Percentiles rank a stretch among this genome's conserved stretches.
These are phyloP conservation scores for Crithidia bombi DNA, from an alignment of 208 protist species.

Conservation along the genomic window DNA sequence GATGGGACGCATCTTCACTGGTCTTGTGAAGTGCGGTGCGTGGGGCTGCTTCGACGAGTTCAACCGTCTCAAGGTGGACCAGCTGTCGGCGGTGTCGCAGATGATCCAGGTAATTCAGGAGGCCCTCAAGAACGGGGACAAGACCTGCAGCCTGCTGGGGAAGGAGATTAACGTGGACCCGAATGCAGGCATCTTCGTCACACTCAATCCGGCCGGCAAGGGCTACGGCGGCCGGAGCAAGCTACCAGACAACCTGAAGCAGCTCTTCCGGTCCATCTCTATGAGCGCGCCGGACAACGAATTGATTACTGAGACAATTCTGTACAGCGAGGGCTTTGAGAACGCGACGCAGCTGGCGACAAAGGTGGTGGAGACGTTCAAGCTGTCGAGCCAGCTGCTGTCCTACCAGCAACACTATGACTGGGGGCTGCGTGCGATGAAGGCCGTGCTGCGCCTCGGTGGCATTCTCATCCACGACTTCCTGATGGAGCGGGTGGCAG, in stretches of 20 bases:
- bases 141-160: conserved; percentile 91
- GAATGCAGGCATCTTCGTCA: conserved; percentile 99
- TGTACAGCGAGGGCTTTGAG: conserved; percentile 97
- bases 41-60: conserved; percentile 99
- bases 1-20: conserved; percentile 99
- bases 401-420: conserved; percentile 98
- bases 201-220: conserved; percentile 98
- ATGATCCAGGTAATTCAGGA: conserved; percentile 99
- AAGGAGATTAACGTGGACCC: conserved; percentile 92
- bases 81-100: conserved; percentile 98
- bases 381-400: conserved; percentile 94
- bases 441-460: conserved; percentile 94
- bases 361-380: conserved; percentile 96
- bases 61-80: conserved; percentile 98
- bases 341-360: conserved; percentile 93
- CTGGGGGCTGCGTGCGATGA: conserved; percentile 98
- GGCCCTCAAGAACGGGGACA: conserved; percentile 93
- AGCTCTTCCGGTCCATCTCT: conserved; percentile 98
- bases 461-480: conserved; percentile 92
- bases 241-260: conserved; percentile 99
- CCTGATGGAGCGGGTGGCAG: conserved; percentile 80
- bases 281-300: conserved; percentile 98
- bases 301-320: conserved; percentile 97
- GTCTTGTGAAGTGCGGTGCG: conserved; percentile 98
- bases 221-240: conserved; percentile 98